phyloP scores from a whole-genome alignment of 2,329 filamentous ascomycete species.

The Fusarium decemcellulare region DNA sequence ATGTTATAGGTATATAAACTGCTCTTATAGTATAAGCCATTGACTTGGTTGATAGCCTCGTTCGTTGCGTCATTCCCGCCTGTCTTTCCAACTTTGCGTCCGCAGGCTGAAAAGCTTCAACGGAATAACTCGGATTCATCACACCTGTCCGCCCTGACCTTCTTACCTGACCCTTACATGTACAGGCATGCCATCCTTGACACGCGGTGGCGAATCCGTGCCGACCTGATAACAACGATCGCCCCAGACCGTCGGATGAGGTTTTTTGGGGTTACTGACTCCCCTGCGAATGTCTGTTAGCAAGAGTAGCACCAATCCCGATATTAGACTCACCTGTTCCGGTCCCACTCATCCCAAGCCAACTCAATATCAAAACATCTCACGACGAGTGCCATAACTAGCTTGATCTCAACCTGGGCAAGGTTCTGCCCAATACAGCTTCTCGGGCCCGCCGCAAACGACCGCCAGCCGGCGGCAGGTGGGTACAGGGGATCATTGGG shows the following conservation, averaged over 20 bases:
- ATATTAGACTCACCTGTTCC: conserved; percentile 10
- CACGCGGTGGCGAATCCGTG: conserved; percentile 47
- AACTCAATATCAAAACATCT: conserved; percentile 38
- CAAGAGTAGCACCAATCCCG: neutral
- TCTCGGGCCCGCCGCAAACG: conserved; percentile 67
- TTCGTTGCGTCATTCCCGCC: too few relatives aligned
- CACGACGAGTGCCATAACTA: conserved; percentile 21
- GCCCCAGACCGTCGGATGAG: conserved; percentile 49
- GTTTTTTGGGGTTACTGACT: neutral
- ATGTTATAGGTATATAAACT: too few relatives aligned
- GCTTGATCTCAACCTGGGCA: conserved; percentile 57
- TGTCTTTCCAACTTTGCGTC: too few relatives aligned
- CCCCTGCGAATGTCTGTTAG: neutral
- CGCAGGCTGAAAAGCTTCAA: neutral
- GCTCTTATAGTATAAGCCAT: too few relatives aligned
- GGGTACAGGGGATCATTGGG: conserved; percentile 27
- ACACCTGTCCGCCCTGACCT: too few relatives aligned
- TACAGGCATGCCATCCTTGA: conserved; percentile 57
- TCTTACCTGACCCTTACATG: conserved; percentile 40
- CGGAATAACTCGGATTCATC: neutral
- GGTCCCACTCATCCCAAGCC: conserved; percentile 40
- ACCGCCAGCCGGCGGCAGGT: conserved; percentile 60
- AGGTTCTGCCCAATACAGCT: conserved; percentile 71
- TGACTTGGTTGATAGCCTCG: too few relatives aligned
- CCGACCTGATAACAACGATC: conserved; percentile 56